These are phyloP conservation scores for Aspergillus sclerotiicarbonarius DNA, from an alignment of 495 filamentous ascomycete species.

Conservation along the genomic window DNA sequence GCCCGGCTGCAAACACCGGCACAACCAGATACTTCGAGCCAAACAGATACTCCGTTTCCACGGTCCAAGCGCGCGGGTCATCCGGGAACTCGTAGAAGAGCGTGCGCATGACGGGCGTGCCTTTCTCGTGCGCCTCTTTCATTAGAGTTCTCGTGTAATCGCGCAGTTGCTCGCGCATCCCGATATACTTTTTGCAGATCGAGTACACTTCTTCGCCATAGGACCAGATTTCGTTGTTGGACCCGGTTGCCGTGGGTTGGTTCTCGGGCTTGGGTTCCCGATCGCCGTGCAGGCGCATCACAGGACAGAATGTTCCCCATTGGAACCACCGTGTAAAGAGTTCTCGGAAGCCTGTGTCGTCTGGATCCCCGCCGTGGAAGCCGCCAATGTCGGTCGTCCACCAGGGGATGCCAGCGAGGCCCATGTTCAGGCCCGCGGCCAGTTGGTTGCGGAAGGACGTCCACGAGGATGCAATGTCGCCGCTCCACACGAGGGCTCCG, in stretches of 20 bases:
- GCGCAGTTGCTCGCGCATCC: conserved; percentile 50
- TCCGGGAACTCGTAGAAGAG: conserved; percentile 57
- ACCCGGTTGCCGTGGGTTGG: conserved; percentile 39
- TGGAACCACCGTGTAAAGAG: conserved; percentile 62
- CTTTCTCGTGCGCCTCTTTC: conserved; percentile 53
- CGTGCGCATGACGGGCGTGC: conserved; percentile 54
- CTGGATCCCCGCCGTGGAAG: conserved; percentile 56
- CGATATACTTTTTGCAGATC: conserved; percentile 55
- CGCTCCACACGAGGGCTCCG: conserved; percentile 59
- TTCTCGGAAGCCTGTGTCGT: conserved; percentile 52
- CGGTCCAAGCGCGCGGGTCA: conserved; percentile 46
- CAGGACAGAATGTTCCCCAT: conserved; percentile 59
- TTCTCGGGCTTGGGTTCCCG: conserved; percentile 50
- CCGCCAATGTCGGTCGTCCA: conserved; percentile 62
- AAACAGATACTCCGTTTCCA: conserved; percentile 56
- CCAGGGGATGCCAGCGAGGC: conserved; percentile 56
- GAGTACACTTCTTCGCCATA: conserved; percentile 55
- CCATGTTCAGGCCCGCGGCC: conserved; percentile 57
- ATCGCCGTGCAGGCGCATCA: conserved; percentile 59
- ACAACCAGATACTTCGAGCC: conserved; percentile 52
- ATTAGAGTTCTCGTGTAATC: conserved; percentile 51
- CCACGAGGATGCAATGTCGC: conserved; percentile 59
- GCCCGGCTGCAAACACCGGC: conserved; percentile 45
- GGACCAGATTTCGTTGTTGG: conserved; percentile 58
- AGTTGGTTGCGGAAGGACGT: conserved; percentile 53